Conservation (phyloP, 1,139 yeast genomes). For the Spathaspora sp. region DNA sequence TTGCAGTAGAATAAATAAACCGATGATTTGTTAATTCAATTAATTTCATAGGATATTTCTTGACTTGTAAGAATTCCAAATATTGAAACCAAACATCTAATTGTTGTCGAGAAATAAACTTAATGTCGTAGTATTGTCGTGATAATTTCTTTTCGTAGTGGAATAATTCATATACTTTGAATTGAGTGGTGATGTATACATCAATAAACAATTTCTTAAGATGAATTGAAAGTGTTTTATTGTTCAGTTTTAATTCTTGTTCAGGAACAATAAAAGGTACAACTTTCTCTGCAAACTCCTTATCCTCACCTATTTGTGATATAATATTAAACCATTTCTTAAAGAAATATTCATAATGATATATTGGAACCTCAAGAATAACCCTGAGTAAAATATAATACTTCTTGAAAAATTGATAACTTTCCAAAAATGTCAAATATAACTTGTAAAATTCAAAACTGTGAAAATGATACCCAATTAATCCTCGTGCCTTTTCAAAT, state of each 20-base stretch:
- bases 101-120: slow-evolving; percentile 43
- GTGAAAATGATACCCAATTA: slow-evolving; percentile 72
- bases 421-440: slow-evolving; percentile 57
- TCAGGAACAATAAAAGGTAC: slow-evolving; percentile 21
- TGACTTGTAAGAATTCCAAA: slow-evolving; percentile 52
- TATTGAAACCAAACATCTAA: slow-evolving; percentile 60
- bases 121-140: slow-evolving; percentile 52
- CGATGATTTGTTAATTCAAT: slow-evolving; percentile 54
- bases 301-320: slow-evolving; percentile 31
- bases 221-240: slow-evolving; percentile 23
- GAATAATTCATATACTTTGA: slow-evolving; percentile 60
- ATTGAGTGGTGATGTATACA: slow-evolving; percentile 61
- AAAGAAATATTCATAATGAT: slow-evolving; percentile 65
- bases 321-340: slow-evolving; percentile 42
- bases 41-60: slow-evolving; percentile 26
- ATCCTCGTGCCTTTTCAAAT: slow-evolving; percentile 62
- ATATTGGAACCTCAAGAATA: slow-evolving; percentile 69
- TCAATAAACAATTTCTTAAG: slow-evolving; percentile 50
- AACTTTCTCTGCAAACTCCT: slow-evolving; percentile 18
- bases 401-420: slow-evolving; percentile 31
- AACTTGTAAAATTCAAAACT: slow-evolving; percentile 74
- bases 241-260: slow-evolving; percentile 17
- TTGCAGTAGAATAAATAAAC: slow-evolving; percentile 52
- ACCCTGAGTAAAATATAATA: slow-evolving; percentile 54
- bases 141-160: slow-evolving; percentile 57